Evolutionary conservation across 768 basidiomycete genomes (phyloP), one percentile per base, ranked within the genome.

Genomic region (Scleroderma citrinum): DNA sequence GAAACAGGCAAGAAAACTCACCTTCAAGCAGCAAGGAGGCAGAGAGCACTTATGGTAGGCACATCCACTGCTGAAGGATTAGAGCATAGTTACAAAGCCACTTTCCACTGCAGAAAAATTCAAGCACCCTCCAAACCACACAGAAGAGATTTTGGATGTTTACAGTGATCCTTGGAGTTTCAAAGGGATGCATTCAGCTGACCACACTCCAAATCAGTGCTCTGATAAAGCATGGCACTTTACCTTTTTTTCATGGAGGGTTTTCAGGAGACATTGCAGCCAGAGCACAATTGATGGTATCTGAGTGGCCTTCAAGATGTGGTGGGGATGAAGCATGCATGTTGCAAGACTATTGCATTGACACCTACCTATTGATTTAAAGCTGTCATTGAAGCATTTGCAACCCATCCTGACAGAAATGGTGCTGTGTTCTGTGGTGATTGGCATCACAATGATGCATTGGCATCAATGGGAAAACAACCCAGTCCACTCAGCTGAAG

Each of bases 401-500:
- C n/a, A n/a, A n/a, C n/a, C n/a, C n/a, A n/a, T n/a, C n/a, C n/a
- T n/a, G 14, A 35, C 37, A 62, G 62, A 37, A 53, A 52, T n/a
- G 52, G 57, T 29, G 56, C 57, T 21, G 54, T 46, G 16, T 69
- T 69, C 50, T 40, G 40, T 1, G 66, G 66, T 5, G 34, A 34
- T 1, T 71, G 68, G 53, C 30, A 36, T 6, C 55, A 56, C n/a
- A 48, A 69, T n/a, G 36, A 63, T 41, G 51, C 43, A 2, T n/a
- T 60, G 56, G 2, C 52, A 51, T 1, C 44, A 24, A 2, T 64
- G 69, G 12, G 41, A 53, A 5, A 68, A 69, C 1, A 64, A 63
- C 46, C 69, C 64, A 3, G 65, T 64, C 0, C 46, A 59, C 1
- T 62, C 62, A 0, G 39, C 43, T 17, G 53, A 54, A 14, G 59